A percentile compares a stretch with the other conserved stretches of the same genome.
phyloP scores from a whole-genome alignment of 768 basidiomycete species.

The Mrakia gelida region DNA sequence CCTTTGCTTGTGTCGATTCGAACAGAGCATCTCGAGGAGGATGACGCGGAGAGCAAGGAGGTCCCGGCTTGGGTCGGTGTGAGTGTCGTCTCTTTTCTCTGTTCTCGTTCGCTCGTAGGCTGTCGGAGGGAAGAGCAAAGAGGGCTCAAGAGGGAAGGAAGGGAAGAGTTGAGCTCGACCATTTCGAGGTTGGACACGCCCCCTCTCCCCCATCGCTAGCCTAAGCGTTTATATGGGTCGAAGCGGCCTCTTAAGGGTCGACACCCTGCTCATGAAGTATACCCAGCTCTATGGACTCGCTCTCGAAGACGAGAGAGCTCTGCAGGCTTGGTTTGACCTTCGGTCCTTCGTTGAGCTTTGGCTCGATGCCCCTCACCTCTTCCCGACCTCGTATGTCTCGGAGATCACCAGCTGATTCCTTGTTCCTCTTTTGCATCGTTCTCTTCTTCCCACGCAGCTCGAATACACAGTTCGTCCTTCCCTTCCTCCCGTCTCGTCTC shows the following conservation, averaged over 20 bases:
- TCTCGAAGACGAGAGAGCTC: no score
- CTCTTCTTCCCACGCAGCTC: not conserved
- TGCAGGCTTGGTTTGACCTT: no score
- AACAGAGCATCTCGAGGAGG: conserved; percentile 91
- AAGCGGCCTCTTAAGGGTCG: no score
- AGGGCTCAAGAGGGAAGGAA: not conserved
- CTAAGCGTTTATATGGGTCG: no score
- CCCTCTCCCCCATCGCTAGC: no score
- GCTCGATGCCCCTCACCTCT: not conserved
- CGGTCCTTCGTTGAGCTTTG: conserved; percentile 65
- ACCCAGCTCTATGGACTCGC: no score
- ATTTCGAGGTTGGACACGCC: no score
- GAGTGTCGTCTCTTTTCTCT: not conserved
- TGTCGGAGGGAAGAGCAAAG: not conserved
- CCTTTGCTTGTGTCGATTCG: not conserved
- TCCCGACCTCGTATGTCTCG: not conserved
- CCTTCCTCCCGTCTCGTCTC: not conserved
- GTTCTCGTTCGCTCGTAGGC: not conserved
- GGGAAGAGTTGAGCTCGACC: conserved; percentile 48
- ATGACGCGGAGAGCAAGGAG: conserved; percentile 65
- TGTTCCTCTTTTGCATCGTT: not conserved
- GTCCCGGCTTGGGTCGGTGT: conserved; percentile 65
- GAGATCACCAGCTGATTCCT: not conserved
- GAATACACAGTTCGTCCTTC: conserved; percentile 8
- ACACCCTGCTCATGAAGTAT: no score